These are phyloP conservation scores for Narthecium ossifragum DNA, from an alignment of 106 monocot genomes.

Conservation along the genomic window DNA sequence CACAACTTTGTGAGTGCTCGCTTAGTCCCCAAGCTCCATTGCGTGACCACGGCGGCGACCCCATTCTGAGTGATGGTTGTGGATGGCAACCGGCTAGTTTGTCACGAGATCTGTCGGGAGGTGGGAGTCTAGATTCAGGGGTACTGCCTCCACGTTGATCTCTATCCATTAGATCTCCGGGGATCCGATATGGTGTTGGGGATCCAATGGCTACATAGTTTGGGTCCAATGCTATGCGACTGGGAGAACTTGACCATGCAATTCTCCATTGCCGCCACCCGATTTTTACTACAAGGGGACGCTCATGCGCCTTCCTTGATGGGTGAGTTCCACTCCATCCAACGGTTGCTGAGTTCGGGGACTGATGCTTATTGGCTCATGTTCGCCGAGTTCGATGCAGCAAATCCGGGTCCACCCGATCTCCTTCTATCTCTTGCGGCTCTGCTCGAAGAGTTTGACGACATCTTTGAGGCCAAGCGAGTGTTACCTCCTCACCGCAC, in stretches of 20 bases:
- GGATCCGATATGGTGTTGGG: background rate
- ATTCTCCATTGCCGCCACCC: background rate
- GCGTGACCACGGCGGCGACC: background rate
- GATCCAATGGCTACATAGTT: constrained; percentile 1
- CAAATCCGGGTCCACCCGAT: too few relatives aligned
- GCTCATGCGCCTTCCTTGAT: too few relatives aligned
- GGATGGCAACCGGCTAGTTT: background rate
- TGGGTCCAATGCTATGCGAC: background rate
- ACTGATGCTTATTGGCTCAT: too few relatives aligned
- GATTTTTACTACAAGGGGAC: too few relatives aligned
- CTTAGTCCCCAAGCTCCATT: too few relatives aligned
- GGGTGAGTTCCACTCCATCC: too few relatives aligned
- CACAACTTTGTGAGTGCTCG: background rate
- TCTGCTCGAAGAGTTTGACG: too few relatives aligned
- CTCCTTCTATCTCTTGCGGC: too few relatives aligned
- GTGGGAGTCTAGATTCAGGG: background rate
- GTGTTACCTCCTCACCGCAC: too few relatives aligned
- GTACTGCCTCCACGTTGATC: background rate
- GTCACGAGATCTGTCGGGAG: background rate
- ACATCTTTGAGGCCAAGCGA: too few relatives aligned
- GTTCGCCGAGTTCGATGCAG: too few relatives aligned
- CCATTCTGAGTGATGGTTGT: background rate
- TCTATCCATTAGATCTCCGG: background rate
- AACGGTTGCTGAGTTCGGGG: too few relatives aligned
- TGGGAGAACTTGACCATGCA: background rate